phyloP scores from a whole-genome alignment of 2,329 filamentous ascomycete genomes.

The Fusarium fujikuroi region DNA sequence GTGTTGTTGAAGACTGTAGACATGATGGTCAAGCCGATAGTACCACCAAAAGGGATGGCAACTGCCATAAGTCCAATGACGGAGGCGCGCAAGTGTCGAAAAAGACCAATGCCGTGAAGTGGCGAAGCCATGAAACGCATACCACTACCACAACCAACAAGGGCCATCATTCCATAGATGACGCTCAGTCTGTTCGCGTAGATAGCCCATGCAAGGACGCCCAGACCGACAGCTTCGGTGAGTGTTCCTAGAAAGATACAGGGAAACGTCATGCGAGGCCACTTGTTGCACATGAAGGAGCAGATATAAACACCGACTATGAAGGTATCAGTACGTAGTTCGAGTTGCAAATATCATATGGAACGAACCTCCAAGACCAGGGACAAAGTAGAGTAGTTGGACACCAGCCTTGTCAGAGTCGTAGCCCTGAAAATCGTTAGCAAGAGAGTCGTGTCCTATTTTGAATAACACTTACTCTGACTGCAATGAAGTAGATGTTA shows the following conservation, averaged over 20 bases:
- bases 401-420: conserved; percentile 61
- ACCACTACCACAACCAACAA: conserved; percentile 71
- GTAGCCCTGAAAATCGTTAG: conserved; percentile 54
- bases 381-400: conserved; percentile 71
- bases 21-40: conserved; percentile 74
- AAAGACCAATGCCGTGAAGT: conserved; percentile 71
- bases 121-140: conserved; percentile 72
- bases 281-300: conserved; percentile 68
- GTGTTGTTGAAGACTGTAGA: conserved; percentile 74
- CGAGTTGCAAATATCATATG: not conserved
- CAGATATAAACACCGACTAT: conserved; percentile 65
- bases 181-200: conserved; percentile 58
- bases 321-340: not conserved
- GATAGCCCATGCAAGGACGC: conserved; percentile 67
- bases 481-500: conserved; percentile 73
- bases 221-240: conserved; percentile 67
- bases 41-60: conserved; percentile 71
- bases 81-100: conserved; percentile 65
- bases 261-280: conserved; percentile 70
- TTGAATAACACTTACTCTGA: conserved; percentile 49
- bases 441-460: too few species aligned
- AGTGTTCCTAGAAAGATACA: conserved; percentile 67
- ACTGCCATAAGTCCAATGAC: conserved; percentile 71
- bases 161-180: conserved; percentile 73
- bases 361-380: conserved; percentile 65